phyloP scores from a whole-genome alignment of 192 early-diverging fungal genomes.

The Entophlyctis helioformis region DNA sequence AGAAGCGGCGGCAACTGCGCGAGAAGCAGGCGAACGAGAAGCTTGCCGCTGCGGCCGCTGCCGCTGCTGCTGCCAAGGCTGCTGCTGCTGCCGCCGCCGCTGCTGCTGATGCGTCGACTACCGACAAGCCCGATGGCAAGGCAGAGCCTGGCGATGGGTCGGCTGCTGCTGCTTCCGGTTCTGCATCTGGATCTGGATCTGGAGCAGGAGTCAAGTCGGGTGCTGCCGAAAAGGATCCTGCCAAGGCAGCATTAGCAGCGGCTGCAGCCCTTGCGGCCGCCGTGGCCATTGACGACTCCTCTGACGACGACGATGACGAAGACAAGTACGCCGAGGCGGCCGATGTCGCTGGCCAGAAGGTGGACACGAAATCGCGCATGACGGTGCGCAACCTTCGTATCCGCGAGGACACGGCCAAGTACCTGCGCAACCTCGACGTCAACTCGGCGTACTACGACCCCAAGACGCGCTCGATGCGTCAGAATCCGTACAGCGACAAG shows the following conservation, averaged over 20 bases:
- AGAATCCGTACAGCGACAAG: constrained; percentile 73
- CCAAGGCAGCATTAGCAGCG: too few relatives aligned
- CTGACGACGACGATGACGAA: constrained; percentile 76
- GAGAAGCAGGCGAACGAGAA: constrained; percentile 35
- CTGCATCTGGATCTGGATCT: too few relatives aligned
- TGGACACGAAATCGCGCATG: constrained; percentile 80
- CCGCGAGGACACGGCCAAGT: constrained; percentile 99
- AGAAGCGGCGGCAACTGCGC: constrained; percentile 72
- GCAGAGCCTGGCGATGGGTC: too few relatives aligned
- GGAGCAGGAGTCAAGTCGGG: constrained; percentile 24
- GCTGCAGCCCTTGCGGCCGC: constrained; percentile 23
- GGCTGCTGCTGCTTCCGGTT: too few relatives aligned
- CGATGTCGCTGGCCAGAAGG: constrained; percentile 74
- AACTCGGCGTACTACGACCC: constrained; percentile 98
- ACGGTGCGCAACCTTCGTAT: constrained; percentile 97
- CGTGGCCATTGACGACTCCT: constrained; percentile 38
- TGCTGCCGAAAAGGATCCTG: too few relatives aligned
- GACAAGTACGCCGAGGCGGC: constrained; percentile 79
- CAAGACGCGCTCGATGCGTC: constrained; percentile 97
- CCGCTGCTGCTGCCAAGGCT: constrained; percentile 1
- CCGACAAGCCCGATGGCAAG: background rate
- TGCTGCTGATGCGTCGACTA: too few relatives aligned
- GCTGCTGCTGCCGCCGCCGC: background rate
- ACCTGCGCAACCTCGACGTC: constrained; percentile 87
- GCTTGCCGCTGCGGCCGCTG: constrained; percentile 13